Evolutionary conservation across 108 stramenopile genomes (phyloP).

Genomic region (Conticribra guillardii): DNA sequence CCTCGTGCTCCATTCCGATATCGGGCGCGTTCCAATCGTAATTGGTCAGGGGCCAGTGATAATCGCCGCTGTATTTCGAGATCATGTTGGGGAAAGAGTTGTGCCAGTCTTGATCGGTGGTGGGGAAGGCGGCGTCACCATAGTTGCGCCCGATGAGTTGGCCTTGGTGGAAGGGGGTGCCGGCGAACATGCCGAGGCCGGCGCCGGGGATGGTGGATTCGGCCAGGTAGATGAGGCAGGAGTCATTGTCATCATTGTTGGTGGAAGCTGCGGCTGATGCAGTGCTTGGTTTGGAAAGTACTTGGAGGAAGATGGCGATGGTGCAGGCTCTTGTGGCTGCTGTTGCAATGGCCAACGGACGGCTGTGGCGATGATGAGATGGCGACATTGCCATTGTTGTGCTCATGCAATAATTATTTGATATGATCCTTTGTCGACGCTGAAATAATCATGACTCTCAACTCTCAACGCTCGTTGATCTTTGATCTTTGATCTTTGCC

Average conservation of each 20-base stretch:
- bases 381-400: too few relatives aligned
- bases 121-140: slow-evolving; percentile 51
- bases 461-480: too few relatives aligned
- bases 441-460: too few relatives aligned
- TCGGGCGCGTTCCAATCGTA: slow-evolving; percentile 53
- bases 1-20: slow-evolving; percentile 43
- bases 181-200: slow-evolving; percentile 49
- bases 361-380: too few relatives aligned
- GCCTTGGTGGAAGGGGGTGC: slow-evolving; percentile 18
- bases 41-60: slow-evolving; percentile 54
- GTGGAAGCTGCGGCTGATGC: neutral
- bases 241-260: slow-evolving; percentile 11
- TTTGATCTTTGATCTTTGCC: too few relatives aligned
- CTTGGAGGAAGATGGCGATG: too few relatives aligned
- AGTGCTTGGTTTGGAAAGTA: too few relatives aligned
- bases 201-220: slow-evolving; percentile 52
- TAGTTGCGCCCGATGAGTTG: slow-evolving; percentile 39
- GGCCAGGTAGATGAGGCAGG: slow-evolving; percentile 47
- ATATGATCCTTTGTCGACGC: too few relatives aligned
- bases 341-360: too few relatives aligned
- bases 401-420: too few relatives aligned
- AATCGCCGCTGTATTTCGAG: slow-evolving; percentile 41
- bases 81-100: slow-evolving; percentile 13
- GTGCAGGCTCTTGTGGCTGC: too few relatives aligned
- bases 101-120: slow-evolving; percentile 54